These are phyloP conservation scores for Metschnikowia cerradonensis DNA, from an alignment of 805 yeast species.

Conservation along the genomic window DNA sequence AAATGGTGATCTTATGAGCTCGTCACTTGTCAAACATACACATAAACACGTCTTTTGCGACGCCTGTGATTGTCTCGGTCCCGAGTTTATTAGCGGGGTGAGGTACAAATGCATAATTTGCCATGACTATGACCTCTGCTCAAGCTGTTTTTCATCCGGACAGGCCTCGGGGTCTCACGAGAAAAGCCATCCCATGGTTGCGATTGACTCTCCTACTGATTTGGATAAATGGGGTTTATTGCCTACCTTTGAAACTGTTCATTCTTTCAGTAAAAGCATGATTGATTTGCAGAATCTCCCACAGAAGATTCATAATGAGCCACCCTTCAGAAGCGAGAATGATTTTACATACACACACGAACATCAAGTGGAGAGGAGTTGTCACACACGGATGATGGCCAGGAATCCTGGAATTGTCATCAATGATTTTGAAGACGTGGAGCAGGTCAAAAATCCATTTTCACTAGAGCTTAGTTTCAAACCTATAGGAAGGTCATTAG, in stretches of 20 bases:
- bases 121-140: constrained; percentile 15
- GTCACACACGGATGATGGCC: neutral
- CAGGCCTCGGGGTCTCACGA: constrained; percentile 5
- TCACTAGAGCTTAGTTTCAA: neutral
- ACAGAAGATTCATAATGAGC: neutral
- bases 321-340: neutral
- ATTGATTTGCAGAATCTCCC: neutral
- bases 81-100: constrained; percentile 7
- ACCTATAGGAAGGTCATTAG: constrained; percentile 29
- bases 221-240: neutral
- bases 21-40: constrained; percentile 1
- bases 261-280: neutral
- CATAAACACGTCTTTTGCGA: constrained; percentile 34
- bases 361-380: neutral
- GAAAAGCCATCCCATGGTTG: constrained; percentile 15
- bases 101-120: constrained; percentile 17
- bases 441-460: neutral
- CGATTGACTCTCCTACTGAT: constrained; percentile 2
- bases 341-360: neutral
- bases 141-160: constrained; percentile 6
- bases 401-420: neutral
- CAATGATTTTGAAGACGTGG: neutral
- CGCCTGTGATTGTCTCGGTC: constrained; percentile 25
- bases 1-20: neutral
- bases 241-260: neutral